Evolutionary conservation across 129 eudicot genomes (phyloP).

Genomic region (Oenanthe sinensis): DNA sequence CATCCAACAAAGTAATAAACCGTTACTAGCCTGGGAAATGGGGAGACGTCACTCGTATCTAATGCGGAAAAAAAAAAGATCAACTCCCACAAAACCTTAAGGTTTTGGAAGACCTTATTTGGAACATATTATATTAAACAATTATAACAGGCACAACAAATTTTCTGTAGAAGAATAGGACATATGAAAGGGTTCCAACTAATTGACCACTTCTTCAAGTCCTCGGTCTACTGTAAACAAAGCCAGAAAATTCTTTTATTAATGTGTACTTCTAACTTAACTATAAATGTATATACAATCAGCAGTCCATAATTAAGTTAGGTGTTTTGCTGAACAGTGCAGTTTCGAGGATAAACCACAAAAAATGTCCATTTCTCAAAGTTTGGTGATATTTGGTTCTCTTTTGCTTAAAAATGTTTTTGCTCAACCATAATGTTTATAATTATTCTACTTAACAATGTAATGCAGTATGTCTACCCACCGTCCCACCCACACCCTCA

Average conservation of each 20-base stretch:
- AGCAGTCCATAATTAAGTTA: not conserved
- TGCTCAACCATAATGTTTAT: not conserved
- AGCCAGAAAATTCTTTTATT: not conserved
- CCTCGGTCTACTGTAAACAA: not conserved
- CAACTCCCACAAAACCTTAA: no score
- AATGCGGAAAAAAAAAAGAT: not conserved
- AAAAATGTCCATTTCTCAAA: not conserved
- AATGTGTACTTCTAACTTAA: not conserved
- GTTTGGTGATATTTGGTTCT: not conserved
- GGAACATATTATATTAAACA: not conserved
- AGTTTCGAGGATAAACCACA: not conserved
- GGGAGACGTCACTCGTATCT: not conserved
- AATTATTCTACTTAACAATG: not conserved
- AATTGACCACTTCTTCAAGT: not conserved
- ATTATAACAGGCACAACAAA: not conserved
- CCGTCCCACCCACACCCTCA: not conserved
- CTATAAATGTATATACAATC: not conserved
- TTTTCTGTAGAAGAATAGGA: not conserved
- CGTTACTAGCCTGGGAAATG: not conserved
- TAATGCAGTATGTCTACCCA: not conserved
- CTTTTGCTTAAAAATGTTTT: not conserved
- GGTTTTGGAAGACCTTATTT: not conserved
- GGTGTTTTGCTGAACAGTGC: not conserved
- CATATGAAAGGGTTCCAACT: not conserved
- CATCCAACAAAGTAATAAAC: not conserved